phyloP scores from a whole-genome alignment of 495 filamentous ascomycete species.

The Apiosordaria backusii region DNA sequence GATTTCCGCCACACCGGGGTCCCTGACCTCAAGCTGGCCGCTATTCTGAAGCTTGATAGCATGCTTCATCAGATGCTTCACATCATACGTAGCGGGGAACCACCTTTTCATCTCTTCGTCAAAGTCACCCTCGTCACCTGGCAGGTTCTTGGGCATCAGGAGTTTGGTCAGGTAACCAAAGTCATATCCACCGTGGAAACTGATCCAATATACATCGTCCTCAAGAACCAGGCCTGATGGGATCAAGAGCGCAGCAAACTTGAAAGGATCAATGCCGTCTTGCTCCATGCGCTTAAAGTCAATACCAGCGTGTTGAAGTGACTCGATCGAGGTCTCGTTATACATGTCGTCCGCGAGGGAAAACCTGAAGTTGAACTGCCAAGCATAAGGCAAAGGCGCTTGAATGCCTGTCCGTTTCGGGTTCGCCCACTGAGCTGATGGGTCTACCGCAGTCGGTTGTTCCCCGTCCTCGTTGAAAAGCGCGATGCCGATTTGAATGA shows the following conservation, averaged over 20 bases:
- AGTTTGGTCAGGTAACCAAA: conserved; percentile 96
- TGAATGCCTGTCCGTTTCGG: conserved; percentile 47
- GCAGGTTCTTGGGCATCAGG: conserved; percentile 72
- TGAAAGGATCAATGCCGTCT: conserved; percentile 84
- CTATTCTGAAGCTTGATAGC: conserved; percentile 59
- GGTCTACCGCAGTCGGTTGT: conserved; percentile 63
- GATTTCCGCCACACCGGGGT: conserved; percentile 60
- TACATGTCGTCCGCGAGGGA: conserved; percentile 95
- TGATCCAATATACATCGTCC: conserved; percentile 89
- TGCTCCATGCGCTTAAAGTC: conserved; percentile 78
- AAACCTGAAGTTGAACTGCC: conserved; percentile 99
- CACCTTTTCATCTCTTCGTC: conserved; percentile 79
- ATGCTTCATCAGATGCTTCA: conserved; percentile 92
- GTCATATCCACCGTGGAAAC: conserved; percentile 98
- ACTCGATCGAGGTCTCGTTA: conserved; percentile 84
- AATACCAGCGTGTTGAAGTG: conserved; percentile 79
- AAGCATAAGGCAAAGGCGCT: conserved; percentile 75
- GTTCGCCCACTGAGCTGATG: conserved; percentile 53
- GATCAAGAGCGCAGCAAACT: conserved; percentile 85
- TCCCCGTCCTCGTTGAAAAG: conserved; percentile 86
- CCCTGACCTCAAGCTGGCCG: conserved; percentile 62
- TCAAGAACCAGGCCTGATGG: conserved; percentile 87
- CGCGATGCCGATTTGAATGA: conserved; percentile 94
- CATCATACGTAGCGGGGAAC: conserved; percentile 90
- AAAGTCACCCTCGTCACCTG: conserved; percentile 83